Evolutionary conservation across 202 grass and related monocot genomes (phyloP), one percentile per base, ranked within the genome.

Genomic region (Eragrostis tef): DNA sequence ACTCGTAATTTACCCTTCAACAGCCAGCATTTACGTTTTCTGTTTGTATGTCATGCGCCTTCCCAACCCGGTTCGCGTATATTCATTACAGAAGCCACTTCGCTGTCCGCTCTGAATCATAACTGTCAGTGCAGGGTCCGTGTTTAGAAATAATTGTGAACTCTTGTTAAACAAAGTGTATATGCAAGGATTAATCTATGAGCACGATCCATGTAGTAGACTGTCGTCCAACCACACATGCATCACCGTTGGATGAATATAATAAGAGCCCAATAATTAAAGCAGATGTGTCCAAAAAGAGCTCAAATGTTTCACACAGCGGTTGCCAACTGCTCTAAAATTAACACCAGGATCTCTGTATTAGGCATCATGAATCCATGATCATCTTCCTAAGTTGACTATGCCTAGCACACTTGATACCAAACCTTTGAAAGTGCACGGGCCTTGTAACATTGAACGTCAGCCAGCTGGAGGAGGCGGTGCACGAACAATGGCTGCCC

Each of bases 401-500:
- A 36, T 50, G 16, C 21, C 26, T 42, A 7, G 1, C 9, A 78
- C 46, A 42, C n/a, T 9, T 34, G 71, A 41, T 31, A 14, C 22
- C 16, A 54, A 43, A 51, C 41, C 25, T 69, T 76, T 22, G 3
- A n/a, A n/a, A n/a, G n/a, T n/a, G n/a, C n/a, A n/a, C n/a, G n/a
- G n/a, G 13, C 12, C 16, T 45, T 34, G 12, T n/a, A 70, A 45
- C 24, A 48, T 48, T 14, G 19, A 58, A 69, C 51, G 21, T 11
- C 21, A 70, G 70, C 34, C 65, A 70, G 31, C 78, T 46, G 50
- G 41, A 45, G 51, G 62, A 16, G 39, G 79, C 6, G 45, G 54
- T 31, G 79, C 0, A 6, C 72, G 47, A 77, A 13, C 65, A 77
- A 71, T 71, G 31, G 85, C 73, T 17, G 85, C 79, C 25, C 54